Evolutionary conservation across 352 stramenopile species (phyloP).

Genomic region (Globisporangium cylindrosporum): DNA sequence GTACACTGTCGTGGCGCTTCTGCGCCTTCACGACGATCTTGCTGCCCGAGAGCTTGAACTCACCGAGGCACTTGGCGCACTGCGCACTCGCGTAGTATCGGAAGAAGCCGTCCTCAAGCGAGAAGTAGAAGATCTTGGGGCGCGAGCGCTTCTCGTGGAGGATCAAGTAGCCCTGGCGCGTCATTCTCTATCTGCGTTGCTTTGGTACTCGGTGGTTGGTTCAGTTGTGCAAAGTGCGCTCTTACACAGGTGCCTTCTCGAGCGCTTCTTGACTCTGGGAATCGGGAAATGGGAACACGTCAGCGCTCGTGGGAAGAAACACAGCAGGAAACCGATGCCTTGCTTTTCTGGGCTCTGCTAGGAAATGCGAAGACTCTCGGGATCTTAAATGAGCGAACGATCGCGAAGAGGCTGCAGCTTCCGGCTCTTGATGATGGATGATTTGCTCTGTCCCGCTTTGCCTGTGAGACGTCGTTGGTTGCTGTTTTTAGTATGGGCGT

Average conservation of each 20-base stretch:
- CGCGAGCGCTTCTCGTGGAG: constrained; percentile 61
- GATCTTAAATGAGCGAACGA: neutral
- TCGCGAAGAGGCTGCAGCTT: neutral
- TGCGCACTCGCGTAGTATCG: constrained; percentile 55
- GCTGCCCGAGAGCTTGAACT: constrained; percentile 78
- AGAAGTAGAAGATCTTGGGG: constrained; percentile 64
- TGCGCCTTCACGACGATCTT: constrained; percentile 82
- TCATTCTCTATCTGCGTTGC: constrained; percentile 29
- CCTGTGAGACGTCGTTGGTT: neutral
- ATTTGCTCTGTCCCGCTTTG: neutral
- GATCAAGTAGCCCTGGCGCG: constrained; percentile 75
- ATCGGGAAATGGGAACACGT: neutral
- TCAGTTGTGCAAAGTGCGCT: neutral
- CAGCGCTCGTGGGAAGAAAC: neutral
- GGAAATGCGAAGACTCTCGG: neutral
- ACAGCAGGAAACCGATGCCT: neutral
- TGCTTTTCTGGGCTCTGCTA: neutral
- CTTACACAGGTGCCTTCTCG: neutral
- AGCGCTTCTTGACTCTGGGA: neutral
- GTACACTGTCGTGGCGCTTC: constrained; percentile 59
- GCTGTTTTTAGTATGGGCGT: neutral
- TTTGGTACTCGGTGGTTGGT: neutral
- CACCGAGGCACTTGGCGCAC: constrained; percentile 39
- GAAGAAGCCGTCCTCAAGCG: constrained; percentile 78
- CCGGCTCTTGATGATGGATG: neutral